These are phyloP conservation scores for Marchantia polymorpha DNA, from an alignment of 225 moss, liverwort and hornwort genomes.

Conservation along the genomic window DNA sequence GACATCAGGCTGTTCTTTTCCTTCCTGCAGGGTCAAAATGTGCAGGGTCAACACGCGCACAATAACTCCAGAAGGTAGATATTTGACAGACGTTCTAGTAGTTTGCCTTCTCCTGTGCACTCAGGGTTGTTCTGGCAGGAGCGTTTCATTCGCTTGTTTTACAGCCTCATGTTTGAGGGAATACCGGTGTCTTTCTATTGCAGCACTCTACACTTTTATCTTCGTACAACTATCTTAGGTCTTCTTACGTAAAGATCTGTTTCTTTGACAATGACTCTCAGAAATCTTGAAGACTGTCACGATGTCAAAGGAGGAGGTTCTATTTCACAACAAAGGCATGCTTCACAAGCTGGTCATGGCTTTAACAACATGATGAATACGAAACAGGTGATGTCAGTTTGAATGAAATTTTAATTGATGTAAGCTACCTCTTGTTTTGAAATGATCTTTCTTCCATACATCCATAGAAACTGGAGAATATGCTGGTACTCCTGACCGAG, in stretches of 20 bases:
- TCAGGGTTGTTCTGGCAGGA: background rate
- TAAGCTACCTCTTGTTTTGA: background rate
- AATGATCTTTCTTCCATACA: background rate
- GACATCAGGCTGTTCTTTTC: background rate
- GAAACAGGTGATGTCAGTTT: constrained; percentile 24
- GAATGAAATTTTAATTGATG: background rate
- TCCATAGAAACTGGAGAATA: background rate
- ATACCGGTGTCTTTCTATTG: too few relatives aligned
- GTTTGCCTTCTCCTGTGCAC: background rate
- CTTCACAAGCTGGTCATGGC: constrained; percentile 20
- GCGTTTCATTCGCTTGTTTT: too few relatives aligned
- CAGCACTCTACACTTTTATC: too few relatives aligned
- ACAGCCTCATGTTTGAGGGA: too few relatives aligned
- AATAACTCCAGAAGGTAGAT: constrained; percentile 5
- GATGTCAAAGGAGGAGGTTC: constrained; percentile 11
- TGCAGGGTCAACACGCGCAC: background rate
- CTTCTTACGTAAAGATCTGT: background rate
- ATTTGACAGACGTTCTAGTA: background rate
- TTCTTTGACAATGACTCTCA: background rate
- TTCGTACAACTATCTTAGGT: background rate
- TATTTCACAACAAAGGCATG: constrained; percentile 16
- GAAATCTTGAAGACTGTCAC: constrained; percentile 22
- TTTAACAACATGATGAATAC: constrained; percentile 16
- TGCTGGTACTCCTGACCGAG: background rate
- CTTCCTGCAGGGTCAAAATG: background rate